Evolutionary conservation across 2,329 filamentous ascomycete genomes (phyloP).

Genomic region (Uncinocarpus reesii): DNA sequence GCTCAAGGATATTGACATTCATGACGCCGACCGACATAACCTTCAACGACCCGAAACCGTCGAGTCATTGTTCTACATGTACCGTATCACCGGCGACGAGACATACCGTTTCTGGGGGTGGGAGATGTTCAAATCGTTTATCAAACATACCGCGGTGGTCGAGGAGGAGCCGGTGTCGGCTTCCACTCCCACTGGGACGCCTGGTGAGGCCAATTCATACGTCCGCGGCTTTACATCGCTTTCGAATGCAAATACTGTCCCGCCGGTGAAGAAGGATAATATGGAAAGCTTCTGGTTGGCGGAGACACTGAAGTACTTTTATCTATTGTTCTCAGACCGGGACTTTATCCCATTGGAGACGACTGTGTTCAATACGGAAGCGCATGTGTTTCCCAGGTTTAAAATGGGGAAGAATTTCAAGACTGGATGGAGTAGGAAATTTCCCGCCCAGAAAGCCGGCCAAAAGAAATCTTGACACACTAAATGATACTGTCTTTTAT

Average conservation of each 20-base stretch:
- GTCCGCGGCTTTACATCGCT: slow-evolving; percentile 67
- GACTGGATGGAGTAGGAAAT: slow-evolving; percentile 33
- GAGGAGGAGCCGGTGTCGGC: slow-evolving; percentile 40
- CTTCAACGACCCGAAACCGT: slow-evolving; percentile 91
- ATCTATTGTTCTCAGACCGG: slow-evolving; percentile 77
- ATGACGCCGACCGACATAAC: slow-evolving; percentile 78
- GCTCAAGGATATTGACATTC: slow-evolving; percentile 69
- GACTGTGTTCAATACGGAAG: slow-evolving; percentile 92
- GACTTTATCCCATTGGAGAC: slow-evolving; percentile 76
- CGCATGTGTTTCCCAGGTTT: slow-evolving; percentile 80
- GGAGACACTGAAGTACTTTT: slow-evolving; percentile 96
- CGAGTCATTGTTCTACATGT: slow-evolving; percentile 97
- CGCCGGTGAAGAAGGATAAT: slow-evolving; percentile 65
- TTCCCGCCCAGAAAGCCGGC: slow-evolving; percentile 18
- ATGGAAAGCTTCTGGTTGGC: slow-evolving; percentile 99
- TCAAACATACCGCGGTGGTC: slow-evolving; percentile 69
- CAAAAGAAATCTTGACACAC: not conserved
- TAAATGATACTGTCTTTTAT: not conserved
- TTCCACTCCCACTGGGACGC: not conserved
- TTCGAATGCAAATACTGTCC: slow-evolving; percentile 60
- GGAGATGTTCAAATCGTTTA: slow-evolving; percentile 93
- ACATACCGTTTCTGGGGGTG: slow-evolving; percentile 94
- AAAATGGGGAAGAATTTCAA: slow-evolving; percentile 50
- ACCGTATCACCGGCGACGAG: slow-evolving; percentile 84
- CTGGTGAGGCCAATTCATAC: slow-evolving; percentile 15